These are phyloP conservation scores for Rhexocercosporidium sp. DNA, from an alignment of 2,329 filamentous ascomycete species.

Conservation along the genomic window DNA sequence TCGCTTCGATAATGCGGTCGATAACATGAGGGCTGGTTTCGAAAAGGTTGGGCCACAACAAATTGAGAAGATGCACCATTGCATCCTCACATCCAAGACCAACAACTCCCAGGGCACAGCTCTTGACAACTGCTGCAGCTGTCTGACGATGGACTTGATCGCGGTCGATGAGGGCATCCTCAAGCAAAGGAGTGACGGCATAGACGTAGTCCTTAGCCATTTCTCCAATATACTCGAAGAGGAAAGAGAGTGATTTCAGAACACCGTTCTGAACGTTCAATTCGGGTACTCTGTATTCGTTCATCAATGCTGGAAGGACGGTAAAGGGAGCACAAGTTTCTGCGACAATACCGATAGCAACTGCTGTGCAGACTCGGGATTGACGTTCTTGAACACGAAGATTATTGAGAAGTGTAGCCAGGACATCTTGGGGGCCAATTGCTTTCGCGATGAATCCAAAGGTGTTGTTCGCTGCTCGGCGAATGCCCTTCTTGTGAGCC, in stretches of 20 bases:
- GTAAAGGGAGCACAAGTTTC: conserved; percentile 99
- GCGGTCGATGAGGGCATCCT: conserved; percentile 95
- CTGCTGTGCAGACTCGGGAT: conserved; percentile 96
- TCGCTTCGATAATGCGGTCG: conserved; percentile 95
- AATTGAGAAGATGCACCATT: conserved; percentile 96
- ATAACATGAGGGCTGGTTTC: conserved; percentile 99
- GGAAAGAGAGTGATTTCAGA: conserved; percentile 92
- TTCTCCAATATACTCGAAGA: conserved; percentile 99
- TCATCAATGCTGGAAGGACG: conserved; percentile 98
- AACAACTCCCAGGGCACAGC: conserved; percentile 96
- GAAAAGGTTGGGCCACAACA: conserved; percentile 95
- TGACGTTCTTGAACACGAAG: conserved; percentile 96
- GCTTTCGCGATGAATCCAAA: conserved; percentile 99
- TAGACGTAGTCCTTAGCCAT: conserved; percentile 99
- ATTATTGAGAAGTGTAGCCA: conserved; percentile 95
- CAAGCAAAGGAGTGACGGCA: conserved; percentile 91
- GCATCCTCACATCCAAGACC: conserved; percentile 97
- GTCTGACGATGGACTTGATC: conserved; percentile 98
- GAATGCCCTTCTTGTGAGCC: conserved; percentile 98
- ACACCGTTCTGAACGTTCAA: conserved; percentile 99
- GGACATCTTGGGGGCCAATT: conserved; percentile 95
- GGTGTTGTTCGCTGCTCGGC: conserved; percentile 97
- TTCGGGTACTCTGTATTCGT: conserved; percentile 97
- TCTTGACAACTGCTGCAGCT: conserved; percentile 95
- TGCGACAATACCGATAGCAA: conserved; percentile 97